Evolutionary conservation across 2,329 filamentous ascomycete species (phyloP), one percentile per base, ranked within the genome.

Genomic region (Fusarium nelsonii): DNA sequence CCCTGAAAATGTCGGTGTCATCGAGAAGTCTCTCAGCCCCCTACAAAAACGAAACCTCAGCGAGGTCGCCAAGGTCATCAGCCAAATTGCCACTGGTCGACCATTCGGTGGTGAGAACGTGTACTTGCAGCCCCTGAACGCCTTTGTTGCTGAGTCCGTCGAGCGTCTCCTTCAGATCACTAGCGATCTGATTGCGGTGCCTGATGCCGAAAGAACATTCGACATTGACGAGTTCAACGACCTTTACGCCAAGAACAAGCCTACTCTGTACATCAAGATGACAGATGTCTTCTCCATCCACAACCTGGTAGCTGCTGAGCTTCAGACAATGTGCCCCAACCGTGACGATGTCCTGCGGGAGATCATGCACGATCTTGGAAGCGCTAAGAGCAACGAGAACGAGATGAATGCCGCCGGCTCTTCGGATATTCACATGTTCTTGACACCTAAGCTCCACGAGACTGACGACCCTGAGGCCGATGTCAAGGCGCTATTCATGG

Each of bases 221-320:
- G 94, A 98, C 79, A 97, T 99, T 77, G 96, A 99, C 77, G 96
- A 98, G 78, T 99, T 96, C 87, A 98, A 97, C 77, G 96, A 99
- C 76, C 86, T 99, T 8, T 98, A 98, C 77, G 92, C 95, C 58
- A 94, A 97, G 78, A 96, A 94, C 69, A 97, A 97, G 80, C 96
- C 96, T 8, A 98, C 95, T 0, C 85, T 99, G n/a, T 99, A 98
- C 83, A 97, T 99, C 84, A 99, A 99, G 82, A 95, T 99, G 88
- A 88, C 92, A 16, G 96, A 99, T 78, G 94, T 99, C 59, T 98
- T 99, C 78, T 92, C 95, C 49, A 95, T 99, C 62, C 97, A 99
- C 81, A 93, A 91, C 68, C 86, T 98, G 23, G 87, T 98, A 56
- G 90, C 93, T 4, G 85, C 90, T 26, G 93, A 98, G 73, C 87